These are phyloP conservation scores for Talaromyces sp. DNA, from an alignment of 2,329 filamentous ascomycete genomes.

Conservation along the genomic window DNA sequence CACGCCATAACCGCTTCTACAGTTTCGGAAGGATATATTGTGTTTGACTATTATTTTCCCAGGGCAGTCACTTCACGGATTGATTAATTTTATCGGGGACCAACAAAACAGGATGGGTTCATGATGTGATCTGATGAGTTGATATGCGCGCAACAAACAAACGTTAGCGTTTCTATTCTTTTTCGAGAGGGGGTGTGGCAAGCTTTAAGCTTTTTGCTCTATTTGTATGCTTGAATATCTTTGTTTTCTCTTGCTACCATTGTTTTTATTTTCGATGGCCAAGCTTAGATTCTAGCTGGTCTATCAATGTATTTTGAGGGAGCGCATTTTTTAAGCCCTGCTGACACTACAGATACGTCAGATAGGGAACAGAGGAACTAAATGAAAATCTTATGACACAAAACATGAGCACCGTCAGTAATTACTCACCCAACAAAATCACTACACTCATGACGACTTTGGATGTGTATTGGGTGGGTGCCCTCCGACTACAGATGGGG, in stretches of 20 bases:
- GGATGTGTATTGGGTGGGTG: background rate
- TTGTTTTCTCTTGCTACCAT: background rate
- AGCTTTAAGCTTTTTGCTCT: background rate
- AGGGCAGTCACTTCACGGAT: background rate
- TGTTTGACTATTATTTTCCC: background rate
- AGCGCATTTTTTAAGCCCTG: slow-evolving; percentile 3
- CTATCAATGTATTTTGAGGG: slow-evolving; percentile 13
- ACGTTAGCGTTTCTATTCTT: background rate
- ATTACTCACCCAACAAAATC: background rate
- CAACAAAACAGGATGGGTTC: background rate
- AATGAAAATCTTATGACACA: background rate
- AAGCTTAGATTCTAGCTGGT: slow-evolving; percentile 1
- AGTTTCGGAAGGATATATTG: background rate
- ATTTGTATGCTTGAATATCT: slow-evolving; percentile 5
- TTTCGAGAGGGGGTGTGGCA: background rate
- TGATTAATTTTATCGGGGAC: background rate
- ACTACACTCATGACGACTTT: background rate
- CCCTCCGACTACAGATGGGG: background rate
- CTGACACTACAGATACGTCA: slow-evolving; percentile 1
- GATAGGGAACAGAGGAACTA: slow-evolving; percentile 1
- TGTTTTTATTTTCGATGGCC: slow-evolving; percentile 1
- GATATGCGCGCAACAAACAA: slow-evolving; percentile 4
- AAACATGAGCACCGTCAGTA: background rate
- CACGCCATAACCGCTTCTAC: background rate
- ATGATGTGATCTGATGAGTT: slow-evolving; percentile 8